Conservation (phyloP, 306 rosid genomes). For the Malus domestica region ASM211411v1 NC_041795.1:25154501-25155000, state of each 20-base stretch:
- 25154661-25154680: conserved; percentile 90
- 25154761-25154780: conserved; percentile 4
- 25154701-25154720: conserved; percentile 72
- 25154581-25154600: conserved; percentile 99
- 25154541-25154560: conserved; percentile 76
- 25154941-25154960: background rate
- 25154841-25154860: conserved; percentile 27
- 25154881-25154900: conserved; percentile 63
- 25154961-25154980: background rate
- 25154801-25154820: conserved; percentile 1
- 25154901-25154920: conserved; percentile 79
- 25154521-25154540: conserved; percentile 11
- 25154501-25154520: conserved; percentile 4
- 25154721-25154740: conserved; percentile 68
- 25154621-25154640: conserved; percentile 88
- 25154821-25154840: conserved; percentile 11
- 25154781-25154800: conserved; percentile 6
- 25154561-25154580: conserved; percentile 93
- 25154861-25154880: conserved; percentile 96
- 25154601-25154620: conserved; percentile 83
- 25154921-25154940: conserved; percentile 57
- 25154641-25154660: conserved; percentile 85
- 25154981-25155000: background rate
- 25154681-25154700: conserved; percentile 90
- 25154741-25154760: conserved; percentile 15